Percentiles rank a stretch among this genome's conserved stretches.
Conservation (phyloP, 805 yeast genomes). For the Metahyphopichia silvanorum region DNA sequence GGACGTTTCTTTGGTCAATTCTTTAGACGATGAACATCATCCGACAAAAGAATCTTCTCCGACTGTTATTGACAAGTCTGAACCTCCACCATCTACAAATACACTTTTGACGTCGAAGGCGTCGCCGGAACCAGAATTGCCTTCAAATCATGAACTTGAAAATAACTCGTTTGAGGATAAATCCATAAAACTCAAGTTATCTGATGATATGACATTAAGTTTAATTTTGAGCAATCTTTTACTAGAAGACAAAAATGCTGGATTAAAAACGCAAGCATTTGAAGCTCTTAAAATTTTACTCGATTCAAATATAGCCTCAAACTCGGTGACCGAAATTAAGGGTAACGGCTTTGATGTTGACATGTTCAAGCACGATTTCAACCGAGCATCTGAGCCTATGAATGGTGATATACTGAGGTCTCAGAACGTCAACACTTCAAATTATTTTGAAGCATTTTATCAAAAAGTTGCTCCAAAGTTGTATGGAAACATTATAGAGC, state of each 20-base stretch:
- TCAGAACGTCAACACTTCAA: slow-evolving; percentile 33
- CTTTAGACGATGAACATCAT: slow-evolving; percentile 28
- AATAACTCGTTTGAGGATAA: neutral
- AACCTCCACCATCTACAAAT: slow-evolving; percentile 16
- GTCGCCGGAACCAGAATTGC: slow-evolving; percentile 1
- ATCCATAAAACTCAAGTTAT: slow-evolving; percentile 28
- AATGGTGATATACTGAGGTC: slow-evolving; percentile 2
- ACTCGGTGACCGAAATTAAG: slow-evolving; percentile 3
- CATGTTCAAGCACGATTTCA: slow-evolving; percentile 7
- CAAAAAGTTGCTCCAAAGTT: slow-evolving; percentile 55
- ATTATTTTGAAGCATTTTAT: slow-evolving; percentile 61
- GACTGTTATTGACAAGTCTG: slow-evolving; percentile 23
- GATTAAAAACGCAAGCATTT: slow-evolving; percentile 75
- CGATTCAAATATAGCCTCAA: slow-evolving; percentile 48
- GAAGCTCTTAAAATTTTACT: slow-evolving; percentile 78
- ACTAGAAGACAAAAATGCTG: slow-evolving; percentile 60
- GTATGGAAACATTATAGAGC: slow-evolving; percentile 46
- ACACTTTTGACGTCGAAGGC: slow-evolving; percentile 2
- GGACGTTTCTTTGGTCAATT: slow-evolving; percentile 62
- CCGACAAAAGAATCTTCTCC: too few species aligned
- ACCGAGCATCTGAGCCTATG: neutral
- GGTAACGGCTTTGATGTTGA: neutral
- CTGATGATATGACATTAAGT: slow-evolving; percentile 59
- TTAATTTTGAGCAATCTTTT: slow-evolving; percentile 56
- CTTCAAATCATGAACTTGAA: neutral